Evolutionary conservation across 805 yeast species (phyloP).

Genomic region (Kluyveromyces aestuarii): DNA sequence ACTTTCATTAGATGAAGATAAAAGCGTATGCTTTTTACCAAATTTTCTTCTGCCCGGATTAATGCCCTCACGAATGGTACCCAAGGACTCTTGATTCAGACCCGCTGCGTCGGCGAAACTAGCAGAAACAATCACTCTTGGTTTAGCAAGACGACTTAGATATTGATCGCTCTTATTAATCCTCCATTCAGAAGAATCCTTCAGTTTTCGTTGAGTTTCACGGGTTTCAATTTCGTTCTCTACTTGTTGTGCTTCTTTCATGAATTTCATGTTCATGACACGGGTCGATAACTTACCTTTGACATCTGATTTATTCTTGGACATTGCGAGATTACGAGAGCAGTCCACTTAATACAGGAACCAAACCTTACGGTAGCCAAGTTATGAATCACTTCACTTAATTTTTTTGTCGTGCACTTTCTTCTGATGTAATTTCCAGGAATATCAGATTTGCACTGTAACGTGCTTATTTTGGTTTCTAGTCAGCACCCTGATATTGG

Average conservation of each 20-base stretch:
- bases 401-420: background rate
- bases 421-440: background rate
- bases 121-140: conserved; percentile 6
- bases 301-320: conserved; percentile 5
- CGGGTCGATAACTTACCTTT: conserved; percentile 46
- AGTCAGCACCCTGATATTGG: no score
- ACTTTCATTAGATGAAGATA: background rate
- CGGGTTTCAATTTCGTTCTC: conserved; percentile 29
- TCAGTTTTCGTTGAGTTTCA: conserved; percentile 30
- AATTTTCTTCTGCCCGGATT: conserved; percentile 12
- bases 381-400: background rate
- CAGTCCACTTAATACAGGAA: background rate
- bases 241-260: conserved; percentile 37
- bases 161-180: conserved; percentile 13
- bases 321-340: background rate
- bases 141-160: background rate
- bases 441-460: no score
- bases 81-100: conserved; percentile 11
- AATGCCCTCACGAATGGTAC: conserved; percentile 11
- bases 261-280: conserved; percentile 79
- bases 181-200: conserved; percentile 34
- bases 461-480: no score
- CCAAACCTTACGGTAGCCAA: no score
- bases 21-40: background rate
- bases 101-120: conserved; percentile 14